Percentiles rank a stretch among this genome's conserved stretches.
Conservation (phyloP, 345 rosid genomes). For the Eutrema heterophyllum region DNA sequence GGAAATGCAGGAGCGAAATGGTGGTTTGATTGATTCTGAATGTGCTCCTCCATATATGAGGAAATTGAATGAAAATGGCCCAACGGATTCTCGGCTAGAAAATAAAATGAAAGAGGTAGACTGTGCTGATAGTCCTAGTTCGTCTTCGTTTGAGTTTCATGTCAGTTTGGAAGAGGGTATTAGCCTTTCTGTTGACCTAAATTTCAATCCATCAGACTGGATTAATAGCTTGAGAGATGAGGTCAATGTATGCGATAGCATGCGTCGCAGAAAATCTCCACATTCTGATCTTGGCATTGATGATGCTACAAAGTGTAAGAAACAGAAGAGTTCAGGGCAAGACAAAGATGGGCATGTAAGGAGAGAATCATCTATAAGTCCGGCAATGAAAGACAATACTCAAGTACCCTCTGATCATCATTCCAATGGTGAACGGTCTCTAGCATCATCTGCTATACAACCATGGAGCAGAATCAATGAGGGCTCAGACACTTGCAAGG, state of each 20-base stretch:
- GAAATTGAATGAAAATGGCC: constrained; percentile 24
- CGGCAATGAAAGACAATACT: constrained; percentile 29
- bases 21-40: constrained; percentile 29
- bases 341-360: constrained; percentile 28
- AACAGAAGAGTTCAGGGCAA: constrained; percentile 36
- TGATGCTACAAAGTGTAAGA: constrained; percentile 40
- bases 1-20: constrained; percentile 38
- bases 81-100: constrained; percentile 27
- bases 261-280: constrained; percentile 34
- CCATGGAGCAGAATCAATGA: constrained; percentile 26
- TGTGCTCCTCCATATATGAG: constrained; percentile 31
- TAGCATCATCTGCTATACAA: constrained; percentile 22
- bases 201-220: constrained; percentile 68
- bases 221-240: constrained; percentile 48
- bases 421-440: constrained; percentile 34
- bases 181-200: constrained; percentile 70
- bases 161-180: constrained; percentile 70
- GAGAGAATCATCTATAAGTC: constrained; percentile 32
- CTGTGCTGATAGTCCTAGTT: constrained; percentile 32
- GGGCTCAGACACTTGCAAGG: constrained; percentile 27
- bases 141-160: constrained; percentile 67
- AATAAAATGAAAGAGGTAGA: constrained; percentile 31
- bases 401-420: constrained; percentile 25
- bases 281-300: constrained; percentile 40
- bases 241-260: constrained; percentile 45